Conservation (phyloP, 176 grass and related monocot species). For the Eragrostis curvula region DNA sequence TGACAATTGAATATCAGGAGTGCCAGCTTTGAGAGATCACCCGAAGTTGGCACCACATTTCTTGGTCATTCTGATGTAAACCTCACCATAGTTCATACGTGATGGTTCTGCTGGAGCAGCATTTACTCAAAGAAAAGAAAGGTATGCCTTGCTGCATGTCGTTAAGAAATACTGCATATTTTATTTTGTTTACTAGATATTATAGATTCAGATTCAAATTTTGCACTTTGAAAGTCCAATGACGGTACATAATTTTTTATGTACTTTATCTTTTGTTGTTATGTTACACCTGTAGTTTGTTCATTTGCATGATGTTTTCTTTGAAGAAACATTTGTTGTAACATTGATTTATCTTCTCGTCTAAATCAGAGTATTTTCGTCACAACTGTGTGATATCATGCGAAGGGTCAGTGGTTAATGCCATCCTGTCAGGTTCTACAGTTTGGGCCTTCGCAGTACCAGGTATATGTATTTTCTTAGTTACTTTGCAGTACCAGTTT, state of each 20-base stretch:
- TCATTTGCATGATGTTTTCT: slow-evolving; percentile 20
- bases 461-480: slow-evolving; percentile 32
- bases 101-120: background rate
- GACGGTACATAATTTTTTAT: background rate
- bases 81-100: background rate
- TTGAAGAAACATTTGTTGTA: slow-evolving; percentile 11
- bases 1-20: background rate
- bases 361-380: background rate
- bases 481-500: too few relatives aligned
- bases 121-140: slow-evolving; percentile 31
- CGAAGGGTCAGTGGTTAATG: slow-evolving; percentile 7
- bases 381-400: background rate
- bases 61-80: slow-evolving; percentile 11
- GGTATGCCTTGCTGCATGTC: slow-evolving; percentile 8
- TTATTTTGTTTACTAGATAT: slow-evolving; percentile 26
- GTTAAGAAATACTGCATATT: slow-evolving; percentile 11
- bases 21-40: background rate
- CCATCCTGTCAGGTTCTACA: slow-evolving; percentile 9
- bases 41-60: background rate
- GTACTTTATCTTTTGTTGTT: slow-evolving; percentile 1
- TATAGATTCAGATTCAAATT: slow-evolving; percentile 22
- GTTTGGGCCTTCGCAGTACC: slow-evolving; percentile 15
- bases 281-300: slow-evolving; percentile 11
- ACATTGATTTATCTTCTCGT: background rate
- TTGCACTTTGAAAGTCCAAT: background rate